Conservation (phyloP, 371 early-diverging fungal genomes). For the Blakeslea trispora region DNA sequence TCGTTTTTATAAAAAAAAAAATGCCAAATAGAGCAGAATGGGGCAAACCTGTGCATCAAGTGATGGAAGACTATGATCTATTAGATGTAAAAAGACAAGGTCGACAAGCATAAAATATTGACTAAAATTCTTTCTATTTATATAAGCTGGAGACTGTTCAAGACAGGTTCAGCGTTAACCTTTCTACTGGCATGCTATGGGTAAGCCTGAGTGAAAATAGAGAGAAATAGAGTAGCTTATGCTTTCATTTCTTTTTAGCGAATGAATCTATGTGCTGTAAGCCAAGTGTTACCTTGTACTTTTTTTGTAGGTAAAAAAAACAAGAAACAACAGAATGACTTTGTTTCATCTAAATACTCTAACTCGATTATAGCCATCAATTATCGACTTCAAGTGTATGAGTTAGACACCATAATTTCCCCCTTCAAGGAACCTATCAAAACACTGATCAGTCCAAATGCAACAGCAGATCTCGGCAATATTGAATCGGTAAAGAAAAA, state of each 20-base stretch:
- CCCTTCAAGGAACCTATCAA: constrained; percentile 23
- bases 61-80: constrained; percentile 23
- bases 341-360: too few relatives aligned
- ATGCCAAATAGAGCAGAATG: background rate
- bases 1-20: too few relatives aligned
- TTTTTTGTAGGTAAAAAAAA: constrained; percentile 46
- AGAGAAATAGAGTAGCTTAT: too few relatives aligned
- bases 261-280: constrained; percentile 49
- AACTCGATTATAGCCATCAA: constrained; percentile 43
- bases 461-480: constrained; percentile 11
- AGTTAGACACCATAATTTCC: constrained; percentile 18
- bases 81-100: constrained; percentile 19
- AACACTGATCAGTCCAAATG: constrained; percentile 18
- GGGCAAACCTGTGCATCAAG: constrained; percentile 25
- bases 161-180: constrained; percentile 9
- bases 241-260: constrained; percentile 22
- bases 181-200: constrained; percentile 21
- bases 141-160: constrained; percentile 26
- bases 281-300: constrained; percentile 37
- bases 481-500: constrained; percentile 24
- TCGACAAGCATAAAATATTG: too few relatives aligned
- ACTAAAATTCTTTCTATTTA: too few relatives aligned
- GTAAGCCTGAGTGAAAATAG: constrained; percentile 10
- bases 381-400: constrained; percentile 31
- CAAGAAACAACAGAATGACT: too few relatives aligned